A percentile compares a stretch with the other conserved stretches of the same genome.
These are phyloP conservation scores for Tubosaeta sp. DNA, from an alignment of 768 basidiomycete genomes.

Conservation along the genomic window DNA sequence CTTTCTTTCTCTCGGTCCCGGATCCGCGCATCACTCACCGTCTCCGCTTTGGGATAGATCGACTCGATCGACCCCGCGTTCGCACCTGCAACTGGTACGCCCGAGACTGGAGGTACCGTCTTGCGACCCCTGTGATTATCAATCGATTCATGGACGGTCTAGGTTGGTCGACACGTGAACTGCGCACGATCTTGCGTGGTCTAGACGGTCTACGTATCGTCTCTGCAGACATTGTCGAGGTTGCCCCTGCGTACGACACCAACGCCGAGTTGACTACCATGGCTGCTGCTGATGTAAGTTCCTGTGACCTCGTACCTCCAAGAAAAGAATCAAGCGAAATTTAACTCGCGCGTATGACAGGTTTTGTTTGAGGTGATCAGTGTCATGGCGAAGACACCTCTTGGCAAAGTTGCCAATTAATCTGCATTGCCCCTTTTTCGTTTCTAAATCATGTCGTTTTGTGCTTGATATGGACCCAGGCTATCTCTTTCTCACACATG, in stretches of 20 bases:
- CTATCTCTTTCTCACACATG: neutral
- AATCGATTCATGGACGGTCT: neutral
- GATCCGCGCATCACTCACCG: neutral
- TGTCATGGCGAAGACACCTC: constrained; percentile 75
- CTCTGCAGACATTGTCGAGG: constrained; percentile 81
- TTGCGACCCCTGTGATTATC: neutral
- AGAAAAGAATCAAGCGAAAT: neutral
- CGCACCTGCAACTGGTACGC: constrained; percentile 81
- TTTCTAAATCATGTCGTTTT: neutral
- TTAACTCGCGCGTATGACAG: constrained; percentile 32
- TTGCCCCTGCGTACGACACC: constrained; percentile 76
- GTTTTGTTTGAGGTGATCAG: constrained; percentile 72
- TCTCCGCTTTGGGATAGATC: constrained; percentile 40
- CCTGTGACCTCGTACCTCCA: neutral
- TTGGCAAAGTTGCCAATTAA: constrained; percentile 50
- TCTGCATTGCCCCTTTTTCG: too few species aligned
- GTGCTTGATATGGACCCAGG: neutral
- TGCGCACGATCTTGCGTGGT: constrained; percentile 72
- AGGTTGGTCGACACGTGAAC: constrained; percentile 76
- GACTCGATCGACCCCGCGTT: constrained; percentile 80
- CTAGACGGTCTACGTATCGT: constrained; percentile 73
- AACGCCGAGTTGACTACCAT: constrained; percentile 62
- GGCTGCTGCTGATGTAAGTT: constrained; percentile 58
- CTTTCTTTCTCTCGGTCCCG: neutral
- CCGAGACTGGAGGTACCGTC: constrained; percentile 64